Conservation (phyloP, 176 grass and related monocot genomes). For the Oropetium thomaeum region DNA sequence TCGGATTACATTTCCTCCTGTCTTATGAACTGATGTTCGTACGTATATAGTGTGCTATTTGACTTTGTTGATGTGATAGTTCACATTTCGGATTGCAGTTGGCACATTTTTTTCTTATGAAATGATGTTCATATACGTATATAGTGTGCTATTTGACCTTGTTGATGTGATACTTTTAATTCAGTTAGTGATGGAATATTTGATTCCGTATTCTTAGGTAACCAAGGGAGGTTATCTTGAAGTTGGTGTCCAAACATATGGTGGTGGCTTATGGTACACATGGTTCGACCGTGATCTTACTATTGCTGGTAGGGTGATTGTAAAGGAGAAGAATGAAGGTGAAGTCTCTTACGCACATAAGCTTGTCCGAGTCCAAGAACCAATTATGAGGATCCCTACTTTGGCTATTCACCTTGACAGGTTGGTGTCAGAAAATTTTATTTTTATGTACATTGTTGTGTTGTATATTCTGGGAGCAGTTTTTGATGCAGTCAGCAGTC, state of each 20-base stretch:
- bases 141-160: not conserved
- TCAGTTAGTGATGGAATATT: not conserved
- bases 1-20: not conserved
- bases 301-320: constrained; percentile 77
- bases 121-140: not conserved
- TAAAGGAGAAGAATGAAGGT: constrained; percentile 53
- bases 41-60: not conserved
- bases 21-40: not conserved
- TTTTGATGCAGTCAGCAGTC: not conserved
- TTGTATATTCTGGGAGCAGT: not conserved
- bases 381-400: constrained; percentile 85
- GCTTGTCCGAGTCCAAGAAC: constrained; percentile 72
- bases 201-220: constrained; percentile 44
- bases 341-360: constrained; percentile 58
- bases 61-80: not conserved
- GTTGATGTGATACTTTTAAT: not conserved
- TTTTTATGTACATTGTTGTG: not conserved
- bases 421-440: constrained; percentile 32
- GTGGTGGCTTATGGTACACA: constrained; percentile 92
- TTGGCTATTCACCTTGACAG: constrained; percentile 92
- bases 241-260: constrained; percentile 93
- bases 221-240: constrained; percentile 87
- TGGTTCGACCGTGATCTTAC: constrained; percentile 99
- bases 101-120: not conserved
- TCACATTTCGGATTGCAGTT: too few species aligned